Percentiles rank a stretch among this genome's conserved stretches.
Conservation (phyloP, 2,329 filamentous ascomycete genomes). For the Stachybotrys chlorohalonatus region DNA sequence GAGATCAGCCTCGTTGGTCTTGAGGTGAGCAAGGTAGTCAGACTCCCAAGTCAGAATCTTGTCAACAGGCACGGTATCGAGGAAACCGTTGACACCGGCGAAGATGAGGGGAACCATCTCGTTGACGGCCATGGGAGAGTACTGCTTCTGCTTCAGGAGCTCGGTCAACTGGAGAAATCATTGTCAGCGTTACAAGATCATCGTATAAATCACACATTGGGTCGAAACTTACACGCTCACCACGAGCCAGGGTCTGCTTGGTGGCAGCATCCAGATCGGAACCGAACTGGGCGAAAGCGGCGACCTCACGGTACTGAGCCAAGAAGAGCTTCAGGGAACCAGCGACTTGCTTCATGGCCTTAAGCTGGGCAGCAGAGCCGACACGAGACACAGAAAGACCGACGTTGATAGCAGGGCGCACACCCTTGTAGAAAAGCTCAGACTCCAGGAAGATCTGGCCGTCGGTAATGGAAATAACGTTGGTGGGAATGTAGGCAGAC, state of each 20-base stretch:
- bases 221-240: slow-evolving; percentile 75
- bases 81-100: slow-evolving; percentile 95
- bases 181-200: slow-evolving; percentile 9
- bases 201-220: not conserved
- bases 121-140: slow-evolving; percentile 95
- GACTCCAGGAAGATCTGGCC: slow-evolving; percentile 99
- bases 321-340: slow-evolving; percentile 99
- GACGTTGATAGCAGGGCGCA: slow-evolving; percentile 99
- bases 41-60: slow-evolving; percentile 92
- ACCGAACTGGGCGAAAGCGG: slow-evolving; percentile 99
- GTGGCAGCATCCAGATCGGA: slow-evolving; percentile 98
- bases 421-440: slow-evolving; percentile 99
- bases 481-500: slow-evolving; percentile 99
- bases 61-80: slow-evolving; percentile 79
- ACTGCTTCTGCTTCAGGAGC: slow-evolving; percentile 99
- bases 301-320: slow-evolving; percentile 99
- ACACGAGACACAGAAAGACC: slow-evolving; percentile 99
- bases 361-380: slow-evolving; percentile 98
- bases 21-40: slow-evolving; percentile 89
- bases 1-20: slow-evolving; percentile 79
- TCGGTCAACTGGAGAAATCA: slow-evolving; percentile 60
- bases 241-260: slow-evolving; percentile 96
- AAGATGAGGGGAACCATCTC: slow-evolving; percentile 99
- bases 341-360: slow-evolving; percentile 99
- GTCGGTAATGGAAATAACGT: slow-evolving; percentile 99